Evolutionary conservation across 2,329 filamentous ascomycete species (phyloP).

Genomic region (Cladophialophora psammophila): DNA sequence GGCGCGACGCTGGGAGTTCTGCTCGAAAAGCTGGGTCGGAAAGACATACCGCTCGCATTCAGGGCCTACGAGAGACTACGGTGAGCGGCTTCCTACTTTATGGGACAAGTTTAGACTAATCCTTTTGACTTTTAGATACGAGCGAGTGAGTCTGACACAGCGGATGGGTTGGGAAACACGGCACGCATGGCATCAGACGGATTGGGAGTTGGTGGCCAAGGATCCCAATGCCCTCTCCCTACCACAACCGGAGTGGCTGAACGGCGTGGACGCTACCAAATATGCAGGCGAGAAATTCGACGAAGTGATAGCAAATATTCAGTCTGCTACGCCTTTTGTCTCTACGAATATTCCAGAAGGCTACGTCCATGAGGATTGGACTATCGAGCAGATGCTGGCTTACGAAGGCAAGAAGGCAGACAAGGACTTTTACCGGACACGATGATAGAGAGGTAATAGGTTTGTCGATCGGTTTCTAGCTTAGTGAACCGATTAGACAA

Average conservation of each 20-base stretch:
- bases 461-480: no score
- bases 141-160: constrained; percentile 57
- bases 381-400: constrained; percentile 48
- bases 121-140: constrained; percentile 47
- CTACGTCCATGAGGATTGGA: constrained; percentile 52
- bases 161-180: constrained; percentile 50
- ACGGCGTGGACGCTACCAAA: constrained; percentile 58
- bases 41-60: constrained; percentile 15
- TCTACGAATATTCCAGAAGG: constrained; percentile 57
- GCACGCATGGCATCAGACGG: constrained; percentile 58
- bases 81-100: neutral
- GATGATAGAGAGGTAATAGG: no score
- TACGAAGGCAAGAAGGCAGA: constrained; percentile 7
- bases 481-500: no score
- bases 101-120: constrained; percentile 4
- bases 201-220: constrained; percentile 56
- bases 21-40: constrained; percentile 5
- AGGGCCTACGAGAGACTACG: constrained; percentile 15
- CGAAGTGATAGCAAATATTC: constrained; percentile 49
- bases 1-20: constrained; percentile 40
- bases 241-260: constrained; percentile 56
- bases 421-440: constrained; percentile 6
- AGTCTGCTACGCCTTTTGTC: constrained; percentile 51
- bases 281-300: constrained; percentile 52
- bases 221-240: constrained; percentile 54